These are phyloP conservation scores for Fomitopsis serialis DNA, from an alignment of 768 basidiomycete species.

Conservation along the genomic window DNA sequence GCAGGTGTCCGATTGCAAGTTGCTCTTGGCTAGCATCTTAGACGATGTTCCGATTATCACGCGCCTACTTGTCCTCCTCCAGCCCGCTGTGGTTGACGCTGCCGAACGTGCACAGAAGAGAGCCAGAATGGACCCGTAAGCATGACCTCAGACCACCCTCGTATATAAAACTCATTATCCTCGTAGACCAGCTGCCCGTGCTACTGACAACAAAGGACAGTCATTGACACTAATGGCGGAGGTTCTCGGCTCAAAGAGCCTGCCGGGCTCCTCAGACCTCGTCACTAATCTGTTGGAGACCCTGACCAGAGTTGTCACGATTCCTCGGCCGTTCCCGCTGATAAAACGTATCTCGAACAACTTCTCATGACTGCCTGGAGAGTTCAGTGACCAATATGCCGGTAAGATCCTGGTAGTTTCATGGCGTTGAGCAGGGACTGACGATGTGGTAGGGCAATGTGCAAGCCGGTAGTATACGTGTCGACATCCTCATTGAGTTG, in stretches of 20 bases:
- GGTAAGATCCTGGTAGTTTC: constrained; percentile 31
- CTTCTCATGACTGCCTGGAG: constrained; percentile 79
- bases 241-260: constrained; percentile 53
- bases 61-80: constrained; percentile 44
- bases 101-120: constrained; percentile 58
- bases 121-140: constrained; percentile 51
- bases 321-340: constrained; percentile 49
- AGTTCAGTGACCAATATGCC: constrained; percentile 50
- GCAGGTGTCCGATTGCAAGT: constrained; percentile 28
- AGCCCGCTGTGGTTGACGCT: constrained; percentile 36
- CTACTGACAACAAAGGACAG: constrained; percentile 12
- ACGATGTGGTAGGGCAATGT: constrained; percentile 40
- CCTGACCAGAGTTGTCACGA: constrained; percentile 61
- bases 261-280: constrained; percentile 69
- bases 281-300: constrained; percentile 69
- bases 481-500: constrained; percentile 85
- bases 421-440: not conserved
- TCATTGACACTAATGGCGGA: constrained; percentile 61
- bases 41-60: constrained; percentile 47
- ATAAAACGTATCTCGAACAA: constrained; percentile 76
- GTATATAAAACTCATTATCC: not conserved
- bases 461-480: constrained; percentile 54
- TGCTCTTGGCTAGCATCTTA: constrained; percentile 43
- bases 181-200: not conserved
- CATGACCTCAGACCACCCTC: not conserved